A percentile compares a stretch with the other conserved stretches of the same genome.
phyloP scores from a whole-genome alignment of 2,329 filamentous ascomycete species.

The Elsinoe perseae region DNA sequence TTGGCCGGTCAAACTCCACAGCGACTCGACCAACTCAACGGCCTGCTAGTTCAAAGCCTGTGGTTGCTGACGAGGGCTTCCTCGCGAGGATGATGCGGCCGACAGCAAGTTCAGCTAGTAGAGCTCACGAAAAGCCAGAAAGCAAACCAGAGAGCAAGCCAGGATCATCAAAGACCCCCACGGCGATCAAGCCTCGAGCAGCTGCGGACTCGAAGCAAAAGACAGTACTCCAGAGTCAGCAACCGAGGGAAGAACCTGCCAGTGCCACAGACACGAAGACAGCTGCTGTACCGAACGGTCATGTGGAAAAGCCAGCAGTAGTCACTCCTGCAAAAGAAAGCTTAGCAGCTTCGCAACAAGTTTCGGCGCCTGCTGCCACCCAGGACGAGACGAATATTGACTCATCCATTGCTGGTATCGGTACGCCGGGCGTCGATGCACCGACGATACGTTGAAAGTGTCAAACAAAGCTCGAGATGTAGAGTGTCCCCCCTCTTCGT shows the following conservation, averaged over 20 bases:
- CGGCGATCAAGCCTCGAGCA: slow-evolving; percentile 14
- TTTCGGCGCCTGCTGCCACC: not conserved
- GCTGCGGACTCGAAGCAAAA: slow-evolving; percentile 3
- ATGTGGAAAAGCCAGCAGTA: not conserved
- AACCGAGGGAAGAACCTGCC: not conserved
- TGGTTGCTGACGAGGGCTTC: slow-evolving; percentile 60
- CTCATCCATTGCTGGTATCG: slow-evolving; percentile 10
- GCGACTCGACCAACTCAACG: slow-evolving; percentile 29
- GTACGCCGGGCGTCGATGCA: slow-evolving; percentile 5
- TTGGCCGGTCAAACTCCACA: slow-evolving; percentile 22
- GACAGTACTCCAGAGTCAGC: not conserved
- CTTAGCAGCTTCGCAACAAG: not conserved
- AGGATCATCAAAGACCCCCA: slow-evolving; percentile 17
- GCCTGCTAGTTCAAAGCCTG: slow-evolving; percentile 33
- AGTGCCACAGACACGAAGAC: not conserved
- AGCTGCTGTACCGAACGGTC: not conserved
- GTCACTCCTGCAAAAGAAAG: not conserved
- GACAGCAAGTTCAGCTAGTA: slow-evolving; percentile 60
- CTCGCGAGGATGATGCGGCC: slow-evolving; percentile 76
- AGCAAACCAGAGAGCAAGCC: slow-evolving; percentile 30
- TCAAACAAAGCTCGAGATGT: not conserved
- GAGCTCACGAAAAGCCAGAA: slow-evolving; percentile 55
- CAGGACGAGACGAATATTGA: slow-evolving; percentile 11
- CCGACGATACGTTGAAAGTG: not conserved
- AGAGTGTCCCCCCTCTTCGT: not conserved